Evolutionary conservation across 2,329 filamentous ascomycete genomes (phyloP).

Genomic region (Verticillium albo-atrum): DNA sequence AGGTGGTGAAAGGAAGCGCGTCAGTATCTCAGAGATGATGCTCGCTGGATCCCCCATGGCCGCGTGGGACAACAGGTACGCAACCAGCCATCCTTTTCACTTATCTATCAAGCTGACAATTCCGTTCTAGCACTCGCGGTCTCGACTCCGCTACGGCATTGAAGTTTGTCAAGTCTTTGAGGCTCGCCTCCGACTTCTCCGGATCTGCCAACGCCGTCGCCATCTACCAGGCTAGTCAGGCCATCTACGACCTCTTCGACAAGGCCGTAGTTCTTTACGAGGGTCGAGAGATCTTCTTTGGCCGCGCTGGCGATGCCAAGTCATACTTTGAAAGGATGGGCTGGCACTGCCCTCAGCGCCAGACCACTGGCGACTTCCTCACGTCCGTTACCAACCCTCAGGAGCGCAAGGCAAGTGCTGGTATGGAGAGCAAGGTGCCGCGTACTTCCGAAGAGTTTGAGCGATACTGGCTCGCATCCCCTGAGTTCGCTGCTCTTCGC

Average conservation of each 20-base stretch:
- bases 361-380: constrained; percentile 66
- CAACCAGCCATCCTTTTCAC: background rate
- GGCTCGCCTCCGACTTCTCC: constrained; percentile 60
- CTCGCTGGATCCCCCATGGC: constrained; percentile 54
- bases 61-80: constrained; percentile 62
- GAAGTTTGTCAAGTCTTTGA: constrained; percentile 66
- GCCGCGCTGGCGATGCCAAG: constrained; percentile 54
- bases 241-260: constrained; percentile 70
- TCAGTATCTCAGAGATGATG: constrained; percentile 76
- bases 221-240: constrained; percentile 67
- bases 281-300: constrained; percentile 74
- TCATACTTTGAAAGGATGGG: constrained; percentile 65
- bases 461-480: constrained; percentile 37
- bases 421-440: constrained; percentile 58
- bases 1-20: constrained; percentile 72
- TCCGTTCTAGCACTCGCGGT: constrained; percentile 51
- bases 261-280: constrained; percentile 72
- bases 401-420: constrained; percentile 51
- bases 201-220: constrained; percentile 60
- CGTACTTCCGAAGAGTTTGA: constrained; percentile 68
- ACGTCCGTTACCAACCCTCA: constrained; percentile 63
- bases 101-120: background rate
- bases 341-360: constrained; percentile 61
- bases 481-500: constrained; percentile 36
- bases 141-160: constrained; percentile 70